phyloP scores from a whole-genome alignment of 2,329 filamentous ascomycete species.

The Claviceps maximensis region DNA sequence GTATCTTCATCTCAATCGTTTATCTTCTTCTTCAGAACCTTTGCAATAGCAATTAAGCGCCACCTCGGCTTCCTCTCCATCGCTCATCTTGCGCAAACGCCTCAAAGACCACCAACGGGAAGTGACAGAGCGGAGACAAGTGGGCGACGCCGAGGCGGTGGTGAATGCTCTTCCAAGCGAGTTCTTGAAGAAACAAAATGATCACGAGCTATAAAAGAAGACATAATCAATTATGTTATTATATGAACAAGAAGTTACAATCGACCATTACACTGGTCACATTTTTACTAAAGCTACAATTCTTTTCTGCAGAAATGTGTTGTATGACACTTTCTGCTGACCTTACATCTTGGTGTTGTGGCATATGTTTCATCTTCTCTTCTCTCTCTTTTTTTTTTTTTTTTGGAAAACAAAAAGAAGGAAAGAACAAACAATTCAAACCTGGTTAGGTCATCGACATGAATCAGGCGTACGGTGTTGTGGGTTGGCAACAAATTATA shows the following conservation, averaged over 20 bases:
- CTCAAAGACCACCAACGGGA: conserved; percentile 52
- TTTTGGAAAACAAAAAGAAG: too few relatives aligned
- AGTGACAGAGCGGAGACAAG: conserved; percentile 76
- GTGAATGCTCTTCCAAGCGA: conserved; percentile 38
- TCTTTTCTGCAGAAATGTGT: too few relatives aligned
- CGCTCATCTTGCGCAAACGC: conserved; percentile 44
- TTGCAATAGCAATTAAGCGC: conserved; percentile 76
- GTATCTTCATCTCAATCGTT: conserved; percentile 90
- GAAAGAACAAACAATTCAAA: not conserved
- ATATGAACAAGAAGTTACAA: not conserved
- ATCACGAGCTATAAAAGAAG: conserved; percentile 21
- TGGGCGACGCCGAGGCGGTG: conserved; percentile 73
- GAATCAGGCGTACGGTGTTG: not conserved
- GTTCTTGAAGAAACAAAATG: conserved; percentile 13
- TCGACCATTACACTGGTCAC: not conserved
- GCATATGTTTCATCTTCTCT: too few relatives aligned
- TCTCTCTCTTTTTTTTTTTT: not conserved
- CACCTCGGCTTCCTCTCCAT: conserved; percentile 21
- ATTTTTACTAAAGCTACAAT: not conserved
- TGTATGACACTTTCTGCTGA: too few relatives aligned
- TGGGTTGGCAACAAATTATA: not conserved
- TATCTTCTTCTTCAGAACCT: conserved; percentile 91
- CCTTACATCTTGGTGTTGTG: too few relatives aligned
- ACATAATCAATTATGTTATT: not conserved
- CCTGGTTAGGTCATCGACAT: not conserved